Percentiles rank a stretch among this genome's conserved stretches.
These are phyloP conservation scores for Hevea brasiliensis DNA, from an alignment of 345 rosid genomes.

Conservation along the genomic window DNA sequence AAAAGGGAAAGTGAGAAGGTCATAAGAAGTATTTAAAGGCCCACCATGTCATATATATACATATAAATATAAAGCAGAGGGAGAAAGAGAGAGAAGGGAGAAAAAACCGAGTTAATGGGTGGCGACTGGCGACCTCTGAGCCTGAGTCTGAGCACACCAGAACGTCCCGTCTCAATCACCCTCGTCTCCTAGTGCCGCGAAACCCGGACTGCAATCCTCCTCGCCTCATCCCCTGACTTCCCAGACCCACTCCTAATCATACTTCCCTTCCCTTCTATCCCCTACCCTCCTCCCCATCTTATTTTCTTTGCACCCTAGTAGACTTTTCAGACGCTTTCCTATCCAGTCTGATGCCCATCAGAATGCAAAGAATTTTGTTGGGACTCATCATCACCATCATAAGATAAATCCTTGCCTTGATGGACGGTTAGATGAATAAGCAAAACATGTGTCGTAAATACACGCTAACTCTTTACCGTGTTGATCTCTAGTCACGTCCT, in stretches of 20 bases:
- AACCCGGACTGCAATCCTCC: constrained; percentile 32
- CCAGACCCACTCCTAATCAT: no score
- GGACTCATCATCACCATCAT: background rate
- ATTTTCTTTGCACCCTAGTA: background rate
- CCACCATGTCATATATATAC: no score
- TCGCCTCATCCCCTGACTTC: background rate
- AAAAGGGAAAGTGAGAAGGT: no score
- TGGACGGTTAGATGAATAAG: constrained; percentile 7
- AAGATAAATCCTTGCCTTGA: background rate
- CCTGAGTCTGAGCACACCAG: constrained; percentile 5
- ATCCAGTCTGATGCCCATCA: no score
- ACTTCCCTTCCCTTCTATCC: background rate
- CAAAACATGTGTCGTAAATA: background rate
- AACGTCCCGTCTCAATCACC: constrained; percentile 28
- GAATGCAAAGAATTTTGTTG: no score
- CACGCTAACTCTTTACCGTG: background rate
- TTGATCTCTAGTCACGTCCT: background rate
- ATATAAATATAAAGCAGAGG: background rate
- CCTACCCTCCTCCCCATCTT: background rate
- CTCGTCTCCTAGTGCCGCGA: constrained; percentile 33
- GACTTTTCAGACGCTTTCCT: no score
- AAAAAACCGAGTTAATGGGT: constrained; percentile 17
- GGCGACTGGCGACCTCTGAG: no score
- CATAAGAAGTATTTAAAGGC: no score
- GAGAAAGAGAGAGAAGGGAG: background rate